These are phyloP conservation scores for Mediolabrus comicus DNA, from an alignment of 108 stramenopile species.

Conservation along the genomic window DNA sequence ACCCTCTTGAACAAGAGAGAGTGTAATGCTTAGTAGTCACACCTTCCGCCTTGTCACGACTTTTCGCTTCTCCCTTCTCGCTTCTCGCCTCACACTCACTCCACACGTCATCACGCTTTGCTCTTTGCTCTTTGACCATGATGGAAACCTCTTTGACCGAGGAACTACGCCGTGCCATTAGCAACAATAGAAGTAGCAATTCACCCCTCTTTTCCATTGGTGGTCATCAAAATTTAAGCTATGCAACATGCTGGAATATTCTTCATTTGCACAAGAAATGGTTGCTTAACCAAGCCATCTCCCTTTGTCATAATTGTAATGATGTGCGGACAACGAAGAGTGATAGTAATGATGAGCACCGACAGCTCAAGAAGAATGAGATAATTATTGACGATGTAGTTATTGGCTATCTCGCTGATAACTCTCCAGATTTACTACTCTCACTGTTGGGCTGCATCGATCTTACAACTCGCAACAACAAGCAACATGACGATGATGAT, in stretches of 20 bases:
- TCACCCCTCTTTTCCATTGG: constrained; percentile 1
- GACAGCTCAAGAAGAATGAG: background rate
- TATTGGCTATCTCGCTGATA: constrained; percentile 43
- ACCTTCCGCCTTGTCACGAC: too few relatives aligned
- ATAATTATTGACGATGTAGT: constrained; percentile 16
- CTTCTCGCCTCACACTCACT: background rate
- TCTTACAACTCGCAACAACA: background rate
- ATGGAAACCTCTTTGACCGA: background rate
- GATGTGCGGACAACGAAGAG: background rate
- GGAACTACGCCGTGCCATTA: background rate
- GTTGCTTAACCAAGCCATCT: background rate
- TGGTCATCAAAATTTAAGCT: background rate
- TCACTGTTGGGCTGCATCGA: constrained; percentile 56
- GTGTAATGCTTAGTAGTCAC: too few relatives aligned
- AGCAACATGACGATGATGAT: background rate
- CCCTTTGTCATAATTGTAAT: too few relatives aligned
- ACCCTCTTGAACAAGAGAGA: too few relatives aligned
- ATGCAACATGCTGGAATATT: constrained; percentile 12
- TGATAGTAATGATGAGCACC: background rate
- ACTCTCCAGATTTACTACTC: constrained; percentile 62
- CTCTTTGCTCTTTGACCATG: background rate
- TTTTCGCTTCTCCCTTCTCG: background rate
- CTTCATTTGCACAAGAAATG: constrained; percentile 4
- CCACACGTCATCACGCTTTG: background rate
- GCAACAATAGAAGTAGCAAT: background rate